These are phyloP conservation scores for Tardiomyces depauwii DNA, from an alignment of 1,139 yeast genomes.

Conservation along the genomic window DNA sequence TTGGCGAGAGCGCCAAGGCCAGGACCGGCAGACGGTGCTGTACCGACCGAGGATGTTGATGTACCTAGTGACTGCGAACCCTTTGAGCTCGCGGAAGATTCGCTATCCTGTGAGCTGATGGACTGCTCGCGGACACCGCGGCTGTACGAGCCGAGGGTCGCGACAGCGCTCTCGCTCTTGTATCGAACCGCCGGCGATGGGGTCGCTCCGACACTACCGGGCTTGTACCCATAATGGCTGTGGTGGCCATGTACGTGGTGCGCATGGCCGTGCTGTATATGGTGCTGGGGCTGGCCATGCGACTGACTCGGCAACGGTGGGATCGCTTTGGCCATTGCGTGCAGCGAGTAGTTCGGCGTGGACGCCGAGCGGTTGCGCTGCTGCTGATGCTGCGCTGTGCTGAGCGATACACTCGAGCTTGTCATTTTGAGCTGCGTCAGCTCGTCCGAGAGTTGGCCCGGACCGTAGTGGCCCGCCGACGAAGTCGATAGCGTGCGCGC, in stretches of 20 bases:
- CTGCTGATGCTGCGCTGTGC: neutral
- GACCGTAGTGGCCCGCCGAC: neutral
- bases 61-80: neutral
- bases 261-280: constrained; percentile 1
- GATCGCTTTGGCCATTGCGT: neutral
- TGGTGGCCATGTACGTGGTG: constrained; percentile 1
- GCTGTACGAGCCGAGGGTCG: neutral
- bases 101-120: neutral
- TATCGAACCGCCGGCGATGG: neutral
- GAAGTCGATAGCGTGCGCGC: neutral
- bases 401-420: neutral
- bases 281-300: neutral
- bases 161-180: neutral
- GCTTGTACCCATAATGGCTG: neutral
- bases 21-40: no score
- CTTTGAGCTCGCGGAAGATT: neutral
- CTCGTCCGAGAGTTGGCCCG: neutral
- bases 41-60: neutral
- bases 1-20: neutral
- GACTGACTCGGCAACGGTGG: neutral
- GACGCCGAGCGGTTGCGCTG: constrained; percentile 1
- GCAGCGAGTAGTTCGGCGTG: neutral
- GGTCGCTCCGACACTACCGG: neutral
- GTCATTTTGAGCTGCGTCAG: neutral
- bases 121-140: neutral